A percentile compares a stretch with the other conserved stretches of the same genome.
phyloP scores from a whole-genome alignment of 768 basidiomycete species.

The Trametopsis cervina region DNA sequence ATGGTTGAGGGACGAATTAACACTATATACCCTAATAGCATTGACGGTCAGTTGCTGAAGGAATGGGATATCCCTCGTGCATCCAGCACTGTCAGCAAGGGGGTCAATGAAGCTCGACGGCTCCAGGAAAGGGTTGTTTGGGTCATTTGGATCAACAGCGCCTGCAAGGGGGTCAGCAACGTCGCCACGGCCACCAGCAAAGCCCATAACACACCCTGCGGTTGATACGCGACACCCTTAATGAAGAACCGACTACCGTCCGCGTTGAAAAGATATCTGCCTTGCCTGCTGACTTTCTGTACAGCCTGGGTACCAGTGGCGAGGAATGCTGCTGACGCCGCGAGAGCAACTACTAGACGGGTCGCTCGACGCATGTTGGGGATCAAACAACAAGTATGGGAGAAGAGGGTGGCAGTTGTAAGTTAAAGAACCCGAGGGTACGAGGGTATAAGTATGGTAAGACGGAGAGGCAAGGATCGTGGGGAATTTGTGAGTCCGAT shows the following conservation, averaged over 20 bases:
- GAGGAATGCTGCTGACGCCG: conserved; percentile 32
- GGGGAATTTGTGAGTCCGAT: not conserved
- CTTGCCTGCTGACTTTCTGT: conserved; percentile 57
- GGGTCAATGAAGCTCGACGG: conserved; percentile 79
- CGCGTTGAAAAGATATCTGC: conserved; percentile 75
- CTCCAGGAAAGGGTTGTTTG: conserved; percentile 58
- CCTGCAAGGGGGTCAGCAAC: conserved; percentile 22
- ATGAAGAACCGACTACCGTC: conserved; percentile 80
- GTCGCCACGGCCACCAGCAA: not conserved
- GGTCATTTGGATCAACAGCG: conserved; percentile 28
- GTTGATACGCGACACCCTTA: conserved; percentile 82
- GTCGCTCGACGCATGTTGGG: conserved; percentile 22
- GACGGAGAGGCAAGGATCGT: not conserved
- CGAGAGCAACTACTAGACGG: conserved; percentile 23
- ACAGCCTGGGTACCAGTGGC: conserved; percentile 58
- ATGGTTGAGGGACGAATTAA: conserved; percentile 77
- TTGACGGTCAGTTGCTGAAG: conserved; percentile 75
- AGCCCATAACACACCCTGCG: conserved; percentile 48
- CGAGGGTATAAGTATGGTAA: not conserved
- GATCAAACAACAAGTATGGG: conserved; percentile 9
- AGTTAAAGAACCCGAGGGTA: conserved; percentile 4
- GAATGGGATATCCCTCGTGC: conserved; percentile 73
- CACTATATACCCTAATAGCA: conserved; percentile 79
- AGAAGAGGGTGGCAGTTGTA: conserved; percentile 4
- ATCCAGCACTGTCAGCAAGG: conserved; percentile 57